phyloP scores from a whole-genome alignment of 441 rosid genomes.

The Brassica balearica region DNA sequence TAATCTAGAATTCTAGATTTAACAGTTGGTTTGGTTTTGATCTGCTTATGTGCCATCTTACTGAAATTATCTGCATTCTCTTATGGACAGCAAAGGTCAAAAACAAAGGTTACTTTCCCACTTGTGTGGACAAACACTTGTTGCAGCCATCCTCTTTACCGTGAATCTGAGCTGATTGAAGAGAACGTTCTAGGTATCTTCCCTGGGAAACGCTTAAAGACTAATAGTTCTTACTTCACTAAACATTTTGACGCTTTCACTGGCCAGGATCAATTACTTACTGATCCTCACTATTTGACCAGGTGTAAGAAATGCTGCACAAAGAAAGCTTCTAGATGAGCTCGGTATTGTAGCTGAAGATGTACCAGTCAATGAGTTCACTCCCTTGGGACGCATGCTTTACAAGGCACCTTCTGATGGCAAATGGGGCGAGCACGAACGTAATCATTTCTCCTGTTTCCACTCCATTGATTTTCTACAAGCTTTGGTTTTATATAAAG shows the following conservation, averaged over 20 bases:
- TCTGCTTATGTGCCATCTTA: conserved; percentile 7
- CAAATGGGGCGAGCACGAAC: conserved; percentile 98
- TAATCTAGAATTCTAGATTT: background rate
- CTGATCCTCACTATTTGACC: conserved; percentile 18
- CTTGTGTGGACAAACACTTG: conserved; percentile 99
- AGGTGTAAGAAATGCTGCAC: conserved; percentile 98
- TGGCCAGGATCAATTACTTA: background rate
- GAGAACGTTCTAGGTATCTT: conserved; percentile 73
- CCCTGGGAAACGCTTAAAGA: background rate
- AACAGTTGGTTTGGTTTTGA: background rate
- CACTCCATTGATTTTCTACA: conserved; percentile 9
- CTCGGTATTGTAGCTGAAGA: conserved; percentile 89
- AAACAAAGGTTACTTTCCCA: conserved; percentile 94
- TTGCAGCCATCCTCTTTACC: conserved; percentile 95
- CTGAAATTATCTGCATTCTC: conserved; percentile 19
- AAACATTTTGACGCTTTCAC: background rate
- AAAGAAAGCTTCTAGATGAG: conserved; percentile 94
- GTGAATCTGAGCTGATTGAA: conserved; percentile 84
- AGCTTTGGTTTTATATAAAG: background rate
- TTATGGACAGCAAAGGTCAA: conserved; percentile 83
- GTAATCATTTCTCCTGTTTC: conserved; percentile 47
- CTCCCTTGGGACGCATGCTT: conserved; percentile 74
- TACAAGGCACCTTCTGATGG: conserved; percentile 98
- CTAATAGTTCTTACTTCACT: background rate
- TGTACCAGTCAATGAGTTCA: conserved; percentile 81